Evolutionary conservation across 257 asterid genomes (phyloP).

Genomic region (Hygrophila difformis): DNA sequence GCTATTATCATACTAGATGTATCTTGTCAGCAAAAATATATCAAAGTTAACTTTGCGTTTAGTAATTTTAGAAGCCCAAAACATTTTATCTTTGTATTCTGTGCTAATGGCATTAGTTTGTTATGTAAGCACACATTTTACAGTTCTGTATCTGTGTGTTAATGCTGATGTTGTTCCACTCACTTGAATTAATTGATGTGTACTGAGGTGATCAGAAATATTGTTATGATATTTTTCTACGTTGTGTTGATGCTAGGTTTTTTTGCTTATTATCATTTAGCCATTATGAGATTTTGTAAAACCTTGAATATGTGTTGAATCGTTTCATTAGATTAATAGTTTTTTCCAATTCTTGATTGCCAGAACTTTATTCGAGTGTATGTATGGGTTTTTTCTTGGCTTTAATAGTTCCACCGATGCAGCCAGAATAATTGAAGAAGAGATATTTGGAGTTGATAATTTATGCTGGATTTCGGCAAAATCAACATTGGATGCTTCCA

Average conservation of each 20-base stretch:
- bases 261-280: not conserved
- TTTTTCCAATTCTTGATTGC: slow-evolving; percentile 2
- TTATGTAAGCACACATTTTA: not conserved
- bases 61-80: too few species aligned
- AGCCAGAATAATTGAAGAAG: slow-evolving; percentile 99
- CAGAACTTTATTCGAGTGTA: slow-evolving; percentile 11
- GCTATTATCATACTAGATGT: too few species aligned
- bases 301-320: slow-evolving; percentile 3
- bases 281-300: not conserved
- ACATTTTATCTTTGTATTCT: not conserved
- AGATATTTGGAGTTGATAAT: slow-evolving; percentile 86
- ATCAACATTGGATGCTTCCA: slow-evolving; percentile 79
- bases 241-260: not conserved
- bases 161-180: not conserved
- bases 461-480: slow-evolving; percentile 92
- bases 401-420: slow-evolving; percentile 27
- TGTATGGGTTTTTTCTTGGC: slow-evolving; percentile 1
- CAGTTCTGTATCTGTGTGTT: slow-evolving; percentile 1
- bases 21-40: too few species aligned
- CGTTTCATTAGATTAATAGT: slow-evolving; percentile 1
- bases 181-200: not conserved
- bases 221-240: slow-evolving; percentile 1
- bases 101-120: not conserved
- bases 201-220: slow-evolving; percentile 9
- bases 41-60: too few species aligned